These are phyloP conservation scores for Sugiyamaella valdiviana DNA, from an alignment of 805 yeast genomes.

Conservation along the genomic window DNA sequence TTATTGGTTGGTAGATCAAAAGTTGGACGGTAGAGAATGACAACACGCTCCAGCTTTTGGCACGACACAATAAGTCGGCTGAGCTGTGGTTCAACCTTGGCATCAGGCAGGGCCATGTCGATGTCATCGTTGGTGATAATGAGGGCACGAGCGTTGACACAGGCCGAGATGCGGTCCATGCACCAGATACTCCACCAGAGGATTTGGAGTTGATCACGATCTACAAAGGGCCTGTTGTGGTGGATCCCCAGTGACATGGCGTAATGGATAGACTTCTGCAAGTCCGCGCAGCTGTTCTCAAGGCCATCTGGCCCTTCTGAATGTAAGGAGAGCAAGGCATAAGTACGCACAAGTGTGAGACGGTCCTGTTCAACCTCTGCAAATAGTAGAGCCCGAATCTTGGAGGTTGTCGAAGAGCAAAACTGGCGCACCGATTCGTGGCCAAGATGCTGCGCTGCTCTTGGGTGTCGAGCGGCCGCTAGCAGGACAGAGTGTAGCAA, in stretches of 20 bases:
- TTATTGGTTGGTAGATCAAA: neutral
- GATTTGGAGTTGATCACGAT: slow-evolving; percentile 26
- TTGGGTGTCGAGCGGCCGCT: slow-evolving; percentile 37
- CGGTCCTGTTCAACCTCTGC: slow-evolving; percentile 38
- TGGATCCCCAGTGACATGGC: slow-evolving; percentile 38
- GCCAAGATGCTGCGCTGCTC: slow-evolving; percentile 29
- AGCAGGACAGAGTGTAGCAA: slow-evolving; percentile 40
- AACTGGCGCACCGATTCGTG: slow-evolving; percentile 30
- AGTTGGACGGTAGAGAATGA: slow-evolving; percentile 35
- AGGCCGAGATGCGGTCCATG: slow-evolving; percentile 36
- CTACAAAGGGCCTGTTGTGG: slow-evolving; percentile 33
- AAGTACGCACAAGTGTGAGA: slow-evolving; percentile 33
- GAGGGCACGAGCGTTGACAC: slow-evolving; percentile 37
- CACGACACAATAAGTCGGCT: slow-evolving; percentile 32
- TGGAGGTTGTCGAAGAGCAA: slow-evolving; percentile 30
- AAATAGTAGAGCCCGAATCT: slow-evolving; percentile 34
- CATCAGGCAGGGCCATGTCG: slow-evolving; percentile 30
- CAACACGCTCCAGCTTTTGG: slow-evolving; percentile 33
- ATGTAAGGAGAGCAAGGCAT: slow-evolving; percentile 35
- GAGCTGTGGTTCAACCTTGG: slow-evolving; percentile 27
- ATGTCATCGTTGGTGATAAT: slow-evolving; percentile 37
- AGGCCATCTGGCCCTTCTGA: slow-evolving; percentile 37
- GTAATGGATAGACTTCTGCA: slow-evolving; percentile 36
- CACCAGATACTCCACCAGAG: slow-evolving; percentile 40
- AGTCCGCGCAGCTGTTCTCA: slow-evolving; percentile 34